phyloP scores from a whole-genome alignment of 768 basidiomycete genomes.

The Erythrobasidium yunnanense region DNA sequence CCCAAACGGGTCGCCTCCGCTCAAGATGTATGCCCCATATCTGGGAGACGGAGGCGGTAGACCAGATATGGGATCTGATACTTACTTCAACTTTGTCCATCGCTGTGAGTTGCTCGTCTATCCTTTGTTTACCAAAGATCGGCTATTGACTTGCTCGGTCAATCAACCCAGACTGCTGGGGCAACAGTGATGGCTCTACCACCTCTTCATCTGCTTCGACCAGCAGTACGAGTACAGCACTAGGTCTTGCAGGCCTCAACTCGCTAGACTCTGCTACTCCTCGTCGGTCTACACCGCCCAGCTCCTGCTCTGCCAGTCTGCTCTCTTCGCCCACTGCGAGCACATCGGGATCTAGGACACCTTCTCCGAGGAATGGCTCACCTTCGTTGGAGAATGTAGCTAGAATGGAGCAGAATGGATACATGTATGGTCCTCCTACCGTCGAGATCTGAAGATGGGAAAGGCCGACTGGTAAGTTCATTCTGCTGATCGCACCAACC shows the following conservation, averaged over 20 bases:
- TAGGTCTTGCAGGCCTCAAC: conserved; percentile 17
- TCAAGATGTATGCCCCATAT: conserved; percentile 14
- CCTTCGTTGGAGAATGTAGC: conserved; percentile 3
- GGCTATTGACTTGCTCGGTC: neutral
- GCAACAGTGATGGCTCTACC: conserved; percentile 9
- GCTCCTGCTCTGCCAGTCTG: conserved; percentile 11
- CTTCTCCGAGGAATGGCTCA: neutral
- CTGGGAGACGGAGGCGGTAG: neutral
- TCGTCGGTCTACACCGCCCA: conserved; percentile 10
- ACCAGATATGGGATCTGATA: conserved; percentile 24
- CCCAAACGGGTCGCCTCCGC: conserved; percentile 12
- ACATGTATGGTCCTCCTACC: conserved; percentile 15
- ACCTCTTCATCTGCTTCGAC: conserved; percentile 1
- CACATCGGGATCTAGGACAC: neutral
- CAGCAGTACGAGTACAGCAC: conserved; percentile 19
- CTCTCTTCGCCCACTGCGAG: conserved; percentile 16
- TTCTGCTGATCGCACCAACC: too few relatives aligned
- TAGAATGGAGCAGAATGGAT: conserved; percentile 8
- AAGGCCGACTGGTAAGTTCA: too few relatives aligned
- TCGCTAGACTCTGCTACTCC: neutral
- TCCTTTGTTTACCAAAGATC: neutral
- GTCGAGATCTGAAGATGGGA: conserved; percentile 17
- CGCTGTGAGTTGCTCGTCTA: neutral
- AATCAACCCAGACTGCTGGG: conserved; percentile 22
- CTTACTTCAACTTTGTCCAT: conserved; percentile 27